A percentile compares a stretch with the other conserved stretches of the same genome.
Conservation (phyloP, 306 rosid species). For the Pterocarpus santalinus region DNA sequence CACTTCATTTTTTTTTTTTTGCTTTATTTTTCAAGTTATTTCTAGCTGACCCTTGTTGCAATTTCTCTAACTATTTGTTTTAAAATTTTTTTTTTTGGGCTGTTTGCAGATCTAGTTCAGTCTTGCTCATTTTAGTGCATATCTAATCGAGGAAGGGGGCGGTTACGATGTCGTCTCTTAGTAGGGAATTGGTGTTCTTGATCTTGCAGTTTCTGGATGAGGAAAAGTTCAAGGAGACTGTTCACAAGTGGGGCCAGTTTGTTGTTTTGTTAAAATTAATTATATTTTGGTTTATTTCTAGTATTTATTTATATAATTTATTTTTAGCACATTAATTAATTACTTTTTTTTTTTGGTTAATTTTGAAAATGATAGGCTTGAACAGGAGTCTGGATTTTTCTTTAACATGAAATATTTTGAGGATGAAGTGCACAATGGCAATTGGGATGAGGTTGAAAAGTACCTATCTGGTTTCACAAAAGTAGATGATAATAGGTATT, state of each 20-base stretch:
- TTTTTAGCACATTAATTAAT: slow-evolving; percentile 48
- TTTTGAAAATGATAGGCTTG: slow-evolving; percentile 65
- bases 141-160: slow-evolving; percentile 57
- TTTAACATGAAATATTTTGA: slow-evolving; percentile 98
- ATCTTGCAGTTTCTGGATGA: slow-evolving; percentile 99
- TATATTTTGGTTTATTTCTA: slow-evolving; percentile 23
- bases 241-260: slow-evolving; percentile 83
- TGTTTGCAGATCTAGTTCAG: slow-evolving; percentile 81
- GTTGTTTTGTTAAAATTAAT: slow-evolving; percentile 15
- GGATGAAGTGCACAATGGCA: slow-evolving; percentile 97
- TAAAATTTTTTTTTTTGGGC: neutral
- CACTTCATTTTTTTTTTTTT: slow-evolving; percentile 19
- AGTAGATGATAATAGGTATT: slow-evolving; percentile 96
- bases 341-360: slow-evolving; percentile 25
- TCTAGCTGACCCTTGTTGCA: slow-evolving; percentile 38
- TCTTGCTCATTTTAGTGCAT: slow-evolving; percentile 55
- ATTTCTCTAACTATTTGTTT: neutral
- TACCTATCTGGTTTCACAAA: slow-evolving; percentile 98
- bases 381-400: slow-evolving; percentile 99
- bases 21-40: slow-evolving; percentile 26
- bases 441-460: slow-evolving; percentile 98
- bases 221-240: slow-evolving; percentile 98
- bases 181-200: slow-evolving; percentile 98
- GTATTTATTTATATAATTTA: slow-evolving; percentile 16
- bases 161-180: slow-evolving; percentile 88